Percentiles rank a stretch among this genome's conserved stretches.
Evolutionary conservation across 1,139 yeast species (phyloP).

Genomic region (Arxiozyma bovina): DNA sequence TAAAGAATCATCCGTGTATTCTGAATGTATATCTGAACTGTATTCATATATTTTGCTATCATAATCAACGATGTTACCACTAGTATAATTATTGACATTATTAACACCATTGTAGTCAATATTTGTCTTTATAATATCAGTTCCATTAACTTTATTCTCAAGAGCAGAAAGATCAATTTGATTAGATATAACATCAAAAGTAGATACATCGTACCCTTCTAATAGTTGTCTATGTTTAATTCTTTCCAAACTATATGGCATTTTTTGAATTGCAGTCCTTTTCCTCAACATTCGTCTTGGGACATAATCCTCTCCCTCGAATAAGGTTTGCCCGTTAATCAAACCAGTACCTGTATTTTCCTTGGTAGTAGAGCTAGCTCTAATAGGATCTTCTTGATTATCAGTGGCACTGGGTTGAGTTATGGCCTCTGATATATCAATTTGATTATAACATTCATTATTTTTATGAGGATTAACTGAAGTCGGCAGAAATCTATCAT

Average conservation of each 20-base stretch:
- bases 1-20: neutral
- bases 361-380: neutral
- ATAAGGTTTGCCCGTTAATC: neutral
- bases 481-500: neutral
- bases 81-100: neutral
- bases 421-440: neutral
- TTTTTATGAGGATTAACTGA: neutral
- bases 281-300: constrained; percentile 19
- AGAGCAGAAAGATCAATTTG: constrained; percentile 7
- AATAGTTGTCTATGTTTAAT: constrained; percentile 25
- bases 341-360: neutral
- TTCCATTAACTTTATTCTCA: neutral
- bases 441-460: too few relatives aligned
- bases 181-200: constrained; percentile 13
- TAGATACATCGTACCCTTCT: constrained; percentile 25
- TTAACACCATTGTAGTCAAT: neutral
- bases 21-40: neutral
- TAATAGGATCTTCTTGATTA: neutral
- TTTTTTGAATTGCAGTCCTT: constrained; percentile 29
- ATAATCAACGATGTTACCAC: neutral
- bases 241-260: constrained; percentile 31
- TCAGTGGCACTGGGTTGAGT: neutral
- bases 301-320: neutral
- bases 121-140: neutral
- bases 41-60: neutral